Base-by-base conservation (phyloP, 495 filamentous ascomycete genomes). In the Chlorociboria aeruginascens region DNA sequence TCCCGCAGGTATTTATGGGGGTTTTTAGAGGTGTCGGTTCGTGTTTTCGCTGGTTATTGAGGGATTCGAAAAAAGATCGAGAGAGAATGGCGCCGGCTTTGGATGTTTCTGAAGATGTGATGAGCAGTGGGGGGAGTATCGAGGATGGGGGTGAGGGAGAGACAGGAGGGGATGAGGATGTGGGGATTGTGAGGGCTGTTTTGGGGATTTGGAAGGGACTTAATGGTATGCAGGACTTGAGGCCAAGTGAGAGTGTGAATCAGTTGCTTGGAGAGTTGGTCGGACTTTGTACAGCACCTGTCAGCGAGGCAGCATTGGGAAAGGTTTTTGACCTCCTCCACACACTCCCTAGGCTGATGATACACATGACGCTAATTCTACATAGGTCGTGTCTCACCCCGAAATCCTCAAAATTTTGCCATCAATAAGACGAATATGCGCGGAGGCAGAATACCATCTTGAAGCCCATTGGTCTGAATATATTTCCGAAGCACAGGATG, bases 381-480 rank as follows among this genome's bases (percentile, higher is more conserved):
- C 12, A 14, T 25, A 51, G 55, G 45, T 70, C 14, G 32, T 69
- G 16, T 46, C 35, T 4, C 6, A 29, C 11, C 39, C 29, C 0
- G 9, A 12, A 9, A 43, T 48, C 32, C 9, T 8, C 7, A 12
- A 32, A 2, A 55, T 69, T 3, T 48, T 60, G 6, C 33, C 58
- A 2, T 46, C 57, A 16, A 54, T 72, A 6, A 54, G 59, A n/a
- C 7, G 51, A 7, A 30, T 69, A 6, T 71, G 66, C 42, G 63
- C 65, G 4, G 32, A 43, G 3, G 65, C 66, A 3, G 69, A 72
- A 52, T 63, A 43, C 37, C 44, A 55, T 13, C 59, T 72, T 7
- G 69, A 72, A 48, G 43, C 40, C 9, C 46, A 49, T 29, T 49
- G 46, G 51, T 12, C 32, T 16, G 17, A 17, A 10, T 13, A 25